These are phyloP conservation scores for Plantago lanceolata DNA, from an alignment of 305 asterid genomes.

Conservation along the genomic window DNA sequence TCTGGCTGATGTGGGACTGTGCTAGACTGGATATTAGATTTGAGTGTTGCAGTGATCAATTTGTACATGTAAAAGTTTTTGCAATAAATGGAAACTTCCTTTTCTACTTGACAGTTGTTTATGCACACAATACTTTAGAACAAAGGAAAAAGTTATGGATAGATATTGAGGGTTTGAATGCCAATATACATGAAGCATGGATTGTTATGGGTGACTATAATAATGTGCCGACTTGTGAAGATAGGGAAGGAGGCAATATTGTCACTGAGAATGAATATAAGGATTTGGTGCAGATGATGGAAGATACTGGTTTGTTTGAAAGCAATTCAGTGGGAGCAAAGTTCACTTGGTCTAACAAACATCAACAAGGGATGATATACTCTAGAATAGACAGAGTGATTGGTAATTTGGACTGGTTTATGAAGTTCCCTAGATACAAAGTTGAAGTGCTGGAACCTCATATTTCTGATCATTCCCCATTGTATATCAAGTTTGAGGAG, in stretches of 20 bases:
- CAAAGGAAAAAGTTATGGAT: neutral
- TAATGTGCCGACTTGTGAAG: neutral
- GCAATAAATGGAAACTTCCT: neutral
- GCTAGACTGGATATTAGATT: neutral
- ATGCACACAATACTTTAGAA: neutral
- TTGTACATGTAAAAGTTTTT: neutral
- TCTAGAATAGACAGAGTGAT: too few relatives aligned
- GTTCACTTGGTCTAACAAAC: neutral
- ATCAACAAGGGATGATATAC: too few relatives aligned
- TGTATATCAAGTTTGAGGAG: too few relatives aligned
- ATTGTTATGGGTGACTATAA: neutral
- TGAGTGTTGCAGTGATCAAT: neutral
- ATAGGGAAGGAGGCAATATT: neutral
- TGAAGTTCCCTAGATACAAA: too few relatives aligned
- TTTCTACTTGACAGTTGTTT: neutral
- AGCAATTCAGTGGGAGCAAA: neutral
- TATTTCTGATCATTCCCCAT: too few relatives aligned
- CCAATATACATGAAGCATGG: neutral
- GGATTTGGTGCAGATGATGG: neutral
- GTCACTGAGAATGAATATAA: neutral
- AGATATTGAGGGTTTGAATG: accelerated
- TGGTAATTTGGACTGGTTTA: too few relatives aligned
- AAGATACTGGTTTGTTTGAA: neutral
- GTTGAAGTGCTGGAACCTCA: too few relatives aligned
- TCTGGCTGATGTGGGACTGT: neutral